Conservation (phyloP, 2,329 filamentous ascomycete genomes). For the Nemania sp. region DNA sequence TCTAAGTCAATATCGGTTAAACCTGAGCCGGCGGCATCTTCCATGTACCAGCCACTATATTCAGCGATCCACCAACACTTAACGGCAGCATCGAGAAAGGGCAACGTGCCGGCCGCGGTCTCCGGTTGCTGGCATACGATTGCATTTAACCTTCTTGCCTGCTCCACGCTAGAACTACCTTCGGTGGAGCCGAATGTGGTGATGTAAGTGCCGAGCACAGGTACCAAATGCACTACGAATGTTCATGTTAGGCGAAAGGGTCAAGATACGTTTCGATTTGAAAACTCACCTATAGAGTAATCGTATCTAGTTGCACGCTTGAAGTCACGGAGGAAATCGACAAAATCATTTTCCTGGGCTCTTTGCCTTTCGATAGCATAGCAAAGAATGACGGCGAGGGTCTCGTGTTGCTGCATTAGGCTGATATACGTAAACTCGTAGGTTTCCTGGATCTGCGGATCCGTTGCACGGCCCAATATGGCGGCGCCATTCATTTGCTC, state of each 20-base stretch:
- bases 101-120: conserved; percentile 76
- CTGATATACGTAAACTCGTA: conserved; percentile 84
- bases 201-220: conserved; percentile 81
- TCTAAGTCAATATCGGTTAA: conserved; percentile 73
- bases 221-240: conserved; percentile 80
- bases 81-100: conserved; percentile 82
- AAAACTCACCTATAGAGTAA: conserved; percentile 42
- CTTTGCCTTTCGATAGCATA: conserved; percentile 82
- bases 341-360: conserved; percentile 78
- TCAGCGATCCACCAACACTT: conserved; percentile 91
- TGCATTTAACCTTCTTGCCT: conserved; percentile 77
- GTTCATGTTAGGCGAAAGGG: conserved; percentile 35
- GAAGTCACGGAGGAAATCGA: conserved; percentile 74
- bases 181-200: conserved; percentile 83
- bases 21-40: conserved; percentile 72
- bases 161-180: conserved; percentile 72
- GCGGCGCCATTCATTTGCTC: conserved; percentile 82
- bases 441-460: conserved; percentile 75
- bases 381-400: conserved; percentile 82
- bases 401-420: conserved; percentile 89
- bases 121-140: conserved; percentile 75
- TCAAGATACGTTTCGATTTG: neutral
- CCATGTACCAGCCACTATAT: conserved; percentile 90
- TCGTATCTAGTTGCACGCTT: conserved; percentile 83
- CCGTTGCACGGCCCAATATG: conserved; percentile 74